phyloP scores from a whole-genome alignment of 306 rosid genomes.

The Amphicarpaea edgeworthii region DNA sequence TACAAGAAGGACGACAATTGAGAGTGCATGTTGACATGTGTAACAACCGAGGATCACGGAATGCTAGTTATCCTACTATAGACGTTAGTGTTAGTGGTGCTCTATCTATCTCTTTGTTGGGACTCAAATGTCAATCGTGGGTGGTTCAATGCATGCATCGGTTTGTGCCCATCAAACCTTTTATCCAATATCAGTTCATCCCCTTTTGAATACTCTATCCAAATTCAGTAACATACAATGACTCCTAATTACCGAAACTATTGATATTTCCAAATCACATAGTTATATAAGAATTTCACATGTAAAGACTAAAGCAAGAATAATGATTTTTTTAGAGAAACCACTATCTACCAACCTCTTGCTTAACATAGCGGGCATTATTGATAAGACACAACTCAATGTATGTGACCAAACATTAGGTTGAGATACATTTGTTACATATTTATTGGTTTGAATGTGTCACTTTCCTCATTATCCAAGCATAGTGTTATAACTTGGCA shows the following conservation, averaged over 20 bases:
- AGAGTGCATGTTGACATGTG: too few species aligned
- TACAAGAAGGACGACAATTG: background rate
- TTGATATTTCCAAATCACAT: background rate
- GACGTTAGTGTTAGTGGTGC: background rate
- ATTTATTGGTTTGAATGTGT: constrained; percentile 33
- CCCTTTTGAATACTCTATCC: background rate
- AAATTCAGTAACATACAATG: background rate
- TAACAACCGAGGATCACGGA: background rate
- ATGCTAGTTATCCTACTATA: background rate
- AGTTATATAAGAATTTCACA: constrained; percentile 6
- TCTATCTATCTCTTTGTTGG: background rate
- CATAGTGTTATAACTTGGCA: background rate
- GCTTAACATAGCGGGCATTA: constrained; percentile 10
- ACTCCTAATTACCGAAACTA: background rate
- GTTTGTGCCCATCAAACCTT: background rate
- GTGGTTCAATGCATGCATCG: background rate
- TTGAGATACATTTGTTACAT: constrained; percentile 22
- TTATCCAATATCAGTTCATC: background rate
- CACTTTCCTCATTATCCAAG: constrained; percentile 21
- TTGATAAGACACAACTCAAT: background rate
- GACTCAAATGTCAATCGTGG: background rate
- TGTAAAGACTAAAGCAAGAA: background rate
- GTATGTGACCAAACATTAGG: constrained; percentile 8
- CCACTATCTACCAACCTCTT: constrained; percentile 25
- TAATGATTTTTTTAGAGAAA: constrained; percentile 30